phyloP scores from a whole-genome alignment of 2,329 filamentous ascomycete species.

The Thermothelomyces thermophilus region DNA sequence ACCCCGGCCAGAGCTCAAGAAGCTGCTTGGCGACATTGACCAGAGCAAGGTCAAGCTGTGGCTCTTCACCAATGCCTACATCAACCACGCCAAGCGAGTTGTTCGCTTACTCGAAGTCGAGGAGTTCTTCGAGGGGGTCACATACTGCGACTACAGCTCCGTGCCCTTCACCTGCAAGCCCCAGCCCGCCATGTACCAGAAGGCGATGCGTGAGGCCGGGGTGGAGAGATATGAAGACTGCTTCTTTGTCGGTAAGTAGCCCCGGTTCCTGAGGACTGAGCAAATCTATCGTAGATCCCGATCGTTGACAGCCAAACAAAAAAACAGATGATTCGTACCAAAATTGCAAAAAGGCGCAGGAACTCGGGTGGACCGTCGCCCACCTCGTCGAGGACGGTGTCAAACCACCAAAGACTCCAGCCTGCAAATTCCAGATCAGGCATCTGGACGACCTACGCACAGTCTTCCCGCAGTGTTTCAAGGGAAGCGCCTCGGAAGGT shows the following conservation, averaged over 20 bases:
- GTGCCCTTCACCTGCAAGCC: conserved; percentile 82
- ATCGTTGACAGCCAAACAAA: no score
- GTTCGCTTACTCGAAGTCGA: conserved; percentile 74
- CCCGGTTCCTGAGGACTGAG: not conserved
- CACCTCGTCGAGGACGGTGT: conserved; percentile 79
- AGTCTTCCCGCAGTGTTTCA: conserved; percentile 83
- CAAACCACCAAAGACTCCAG: conserved; percentile 53
- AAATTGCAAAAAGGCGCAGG: conserved; percentile 72
- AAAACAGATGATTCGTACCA: conserved; percentile 75
- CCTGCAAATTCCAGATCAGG: conserved; percentile 68
- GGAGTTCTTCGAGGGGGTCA: conserved; percentile 89
- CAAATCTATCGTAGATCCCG: no score
- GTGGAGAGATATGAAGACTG: conserved; percentile 63
- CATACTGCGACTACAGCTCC: conserved; percentile 81
- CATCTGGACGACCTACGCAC: conserved; percentile 67
- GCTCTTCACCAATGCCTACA: conserved; percentile 95
- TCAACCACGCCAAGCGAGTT: conserved; percentile 79
- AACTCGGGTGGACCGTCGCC: conserved; percentile 76
- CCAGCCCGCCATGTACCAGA: conserved; percentile 71
- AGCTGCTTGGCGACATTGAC: conserved; percentile 76
- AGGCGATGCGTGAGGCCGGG: conserved; percentile 81
- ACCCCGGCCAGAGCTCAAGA: conserved; percentile 66
- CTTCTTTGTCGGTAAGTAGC: conserved; percentile 78
- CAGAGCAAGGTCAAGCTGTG: conserved; percentile 76
- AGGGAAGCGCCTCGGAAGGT: conserved; percentile 28